Conservation (phyloP, 1,284 basidiomycete species). For the Naganishia sp. region DNA sequence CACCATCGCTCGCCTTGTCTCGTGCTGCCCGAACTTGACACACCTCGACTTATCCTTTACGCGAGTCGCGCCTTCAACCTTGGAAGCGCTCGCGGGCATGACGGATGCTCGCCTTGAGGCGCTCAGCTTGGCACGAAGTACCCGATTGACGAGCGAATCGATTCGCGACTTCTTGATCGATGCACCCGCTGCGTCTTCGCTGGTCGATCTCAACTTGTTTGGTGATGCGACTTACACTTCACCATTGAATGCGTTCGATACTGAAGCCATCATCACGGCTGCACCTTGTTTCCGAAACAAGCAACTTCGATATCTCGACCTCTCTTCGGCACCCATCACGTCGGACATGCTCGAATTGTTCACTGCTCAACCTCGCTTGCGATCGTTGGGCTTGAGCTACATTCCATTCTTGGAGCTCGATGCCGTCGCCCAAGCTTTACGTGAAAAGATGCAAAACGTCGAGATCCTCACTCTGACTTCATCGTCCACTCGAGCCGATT, state of each 20-base stretch:
- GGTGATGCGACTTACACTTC: conserved; percentile 84
- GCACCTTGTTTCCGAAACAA: conserved; percentile 83
- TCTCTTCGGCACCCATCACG: conserved; percentile 79
- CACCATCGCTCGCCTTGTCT: conserved; percentile 73
- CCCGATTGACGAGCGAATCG: conserved; percentile 74
- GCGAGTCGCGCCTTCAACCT: conserved; percentile 65
- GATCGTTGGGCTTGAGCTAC: conserved; percentile 84
- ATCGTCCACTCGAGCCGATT: conserved; percentile 72
- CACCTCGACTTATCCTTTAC: conserved; percentile 61
- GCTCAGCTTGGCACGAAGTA: conserved; percentile 85
- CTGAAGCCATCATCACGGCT: conserved; percentile 66
- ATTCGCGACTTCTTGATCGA: conserved; percentile 74
- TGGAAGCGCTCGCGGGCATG: conserved; percentile 58
- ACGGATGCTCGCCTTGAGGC: conserved; percentile 69
- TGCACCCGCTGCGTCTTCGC: conserved; percentile 62
- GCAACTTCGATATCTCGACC: conserved; percentile 79
- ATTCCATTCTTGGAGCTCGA: conserved; percentile 71
- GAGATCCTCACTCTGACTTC: conserved; percentile 53
- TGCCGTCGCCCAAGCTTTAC: conserved; percentile 70
- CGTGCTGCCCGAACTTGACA: conserved; percentile 50
- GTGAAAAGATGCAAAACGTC: conserved; percentile 60
- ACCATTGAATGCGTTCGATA: conserved; percentile 70
- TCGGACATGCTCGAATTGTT: conserved; percentile 60
- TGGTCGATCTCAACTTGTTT: conserved; percentile 83
- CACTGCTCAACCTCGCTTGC: conserved; percentile 70